These are phyloP conservation scores for Naganishia liquefaciens DNA, from an alignment of 1,284 basidiomycete genomes.

Conservation along the genomic window DNA sequence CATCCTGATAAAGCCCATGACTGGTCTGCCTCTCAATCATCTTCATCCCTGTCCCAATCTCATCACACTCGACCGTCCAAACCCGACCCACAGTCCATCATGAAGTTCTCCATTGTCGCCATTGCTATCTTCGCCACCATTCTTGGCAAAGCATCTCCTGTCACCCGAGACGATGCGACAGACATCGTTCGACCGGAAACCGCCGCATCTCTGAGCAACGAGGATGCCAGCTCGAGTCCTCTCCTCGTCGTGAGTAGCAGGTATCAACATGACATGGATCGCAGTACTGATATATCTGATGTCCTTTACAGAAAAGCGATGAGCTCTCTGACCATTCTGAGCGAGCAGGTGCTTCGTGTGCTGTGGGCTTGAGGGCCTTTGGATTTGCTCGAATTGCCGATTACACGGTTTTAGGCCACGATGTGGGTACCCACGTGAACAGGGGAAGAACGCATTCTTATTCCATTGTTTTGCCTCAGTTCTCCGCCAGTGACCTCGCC, in stretches of 20 bases:
- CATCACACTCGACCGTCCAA: neutral
- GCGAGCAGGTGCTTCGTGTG: neutral
- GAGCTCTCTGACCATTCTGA: neutral
- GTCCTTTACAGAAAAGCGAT: neutral
- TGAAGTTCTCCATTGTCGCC: constrained; percentile 63
- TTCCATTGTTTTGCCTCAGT: neutral
- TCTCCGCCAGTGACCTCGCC: constrained; percentile 6
- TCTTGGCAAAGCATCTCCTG: constrained; percentile 24
- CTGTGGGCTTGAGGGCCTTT: constrained; percentile 12
- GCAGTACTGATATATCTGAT: neutral
- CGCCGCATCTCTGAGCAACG: constrained; percentile 3
- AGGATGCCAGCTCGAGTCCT: constrained; percentile 1
- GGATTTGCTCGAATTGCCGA: constrained; percentile 22
- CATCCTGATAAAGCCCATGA: no score
- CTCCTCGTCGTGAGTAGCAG: constrained; percentile 8
- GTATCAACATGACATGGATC: neutral
- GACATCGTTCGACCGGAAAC: constrained; percentile 1
- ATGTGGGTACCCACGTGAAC: neutral
- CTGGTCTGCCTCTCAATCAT: no score
- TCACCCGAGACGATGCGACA: constrained; percentile 3
- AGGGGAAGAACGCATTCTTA: neutral
- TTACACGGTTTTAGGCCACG: constrained; percentile 12
- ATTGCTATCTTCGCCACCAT: constrained; percentile 47
- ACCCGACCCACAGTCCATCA: neutral
- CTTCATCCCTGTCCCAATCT: neutral